phyloP scores from a whole-genome alignment of 2,329 filamentous ascomycete genomes.

The Ophiostoma populinum region DNA sequence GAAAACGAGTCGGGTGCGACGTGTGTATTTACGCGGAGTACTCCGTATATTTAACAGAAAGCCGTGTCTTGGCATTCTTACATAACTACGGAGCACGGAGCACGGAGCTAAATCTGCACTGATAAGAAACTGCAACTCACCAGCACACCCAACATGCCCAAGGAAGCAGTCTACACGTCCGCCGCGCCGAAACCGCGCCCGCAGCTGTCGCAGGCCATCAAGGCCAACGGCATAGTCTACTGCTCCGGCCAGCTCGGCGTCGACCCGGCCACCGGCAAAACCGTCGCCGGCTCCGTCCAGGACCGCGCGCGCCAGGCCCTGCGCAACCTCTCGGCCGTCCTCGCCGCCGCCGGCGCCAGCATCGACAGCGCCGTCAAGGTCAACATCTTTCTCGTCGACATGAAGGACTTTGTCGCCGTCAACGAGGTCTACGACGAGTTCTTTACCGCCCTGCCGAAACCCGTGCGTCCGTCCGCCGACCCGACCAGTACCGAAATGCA shows the following conservation, averaged over 20 bases:
- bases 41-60: too few species aligned
- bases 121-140: neutral
- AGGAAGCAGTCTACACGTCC: conserved; percentile 23
- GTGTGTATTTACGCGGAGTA: too few species aligned
- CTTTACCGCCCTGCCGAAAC: conserved; percentile 27
- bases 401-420: conserved; percentile 45
- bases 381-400: conserved; percentile 47
- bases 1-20: too few species aligned
- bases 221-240: conserved; percentile 50
- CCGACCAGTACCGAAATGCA: too few species aligned
- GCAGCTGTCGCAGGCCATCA: conserved; percentile 42
- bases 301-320: conserved; percentile 36
- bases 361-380: conserved; percentile 48
- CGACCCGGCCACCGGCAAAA: conserved; percentile 32
- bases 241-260: conserved; percentile 47
- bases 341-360: conserved; percentile 40
- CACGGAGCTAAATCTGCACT: too few species aligned
- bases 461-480: conserved; percentile 19
- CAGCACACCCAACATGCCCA: neutral
- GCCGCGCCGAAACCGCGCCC: conserved; percentile 34
- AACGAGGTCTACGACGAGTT: conserved; percentile 37
- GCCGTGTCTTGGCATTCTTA: too few species aligned
- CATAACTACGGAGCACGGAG: too few species aligned
- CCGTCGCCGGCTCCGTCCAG: conserved; percentile 39
- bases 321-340: conserved; percentile 39